phyloP scores from a whole-genome alignment of 1,139 yeast species.

The Debaryomycetaceae sp. region DNA sequence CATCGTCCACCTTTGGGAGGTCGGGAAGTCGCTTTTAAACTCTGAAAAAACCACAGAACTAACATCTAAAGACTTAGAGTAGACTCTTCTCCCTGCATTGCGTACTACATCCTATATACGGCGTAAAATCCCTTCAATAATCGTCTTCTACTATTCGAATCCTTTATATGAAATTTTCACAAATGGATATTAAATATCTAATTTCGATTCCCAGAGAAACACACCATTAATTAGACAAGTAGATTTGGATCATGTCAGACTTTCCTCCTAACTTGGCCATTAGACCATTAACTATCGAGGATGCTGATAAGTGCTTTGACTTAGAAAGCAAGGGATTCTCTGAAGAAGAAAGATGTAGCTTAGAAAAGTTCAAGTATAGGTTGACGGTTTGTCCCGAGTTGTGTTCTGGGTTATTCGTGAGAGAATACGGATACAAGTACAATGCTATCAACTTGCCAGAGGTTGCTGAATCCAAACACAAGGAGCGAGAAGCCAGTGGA shows the following conservation, averaged over 20 bases:
- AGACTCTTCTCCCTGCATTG: constrained; percentile 1
- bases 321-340: constrained; percentile 72
- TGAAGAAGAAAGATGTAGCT: constrained; percentile 60
- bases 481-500: constrained; percentile 15
- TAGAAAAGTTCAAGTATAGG: constrained; percentile 64
- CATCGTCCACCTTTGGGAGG: constrained; percentile 74
- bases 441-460: constrained; percentile 45
- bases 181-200: neutral
- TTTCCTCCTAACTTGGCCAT: constrained; percentile 66
- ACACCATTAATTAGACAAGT: neutral
- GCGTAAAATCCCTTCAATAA: neutral
- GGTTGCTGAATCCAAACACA: constrained; percentile 34
- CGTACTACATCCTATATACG: neutral
- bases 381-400: constrained; percentile 83
- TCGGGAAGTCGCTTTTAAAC: constrained; percentile 48
- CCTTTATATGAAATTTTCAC: neutral
- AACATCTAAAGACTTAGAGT: constrained; percentile 21
- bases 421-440: constrained; percentile 54
- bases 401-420: constrained; percentile 78
- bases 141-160: too few species aligned
- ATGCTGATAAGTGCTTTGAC: constrained; percentile 54
- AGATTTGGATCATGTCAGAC: constrained; percentile 21
- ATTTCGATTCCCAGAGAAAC: neutral
- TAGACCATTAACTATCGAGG: constrained; percentile 75
- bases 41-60: constrained; percentile 25